Base-by-base conservation (phyloP, 331 rosid species). In the Ulmus americana region DNA sequence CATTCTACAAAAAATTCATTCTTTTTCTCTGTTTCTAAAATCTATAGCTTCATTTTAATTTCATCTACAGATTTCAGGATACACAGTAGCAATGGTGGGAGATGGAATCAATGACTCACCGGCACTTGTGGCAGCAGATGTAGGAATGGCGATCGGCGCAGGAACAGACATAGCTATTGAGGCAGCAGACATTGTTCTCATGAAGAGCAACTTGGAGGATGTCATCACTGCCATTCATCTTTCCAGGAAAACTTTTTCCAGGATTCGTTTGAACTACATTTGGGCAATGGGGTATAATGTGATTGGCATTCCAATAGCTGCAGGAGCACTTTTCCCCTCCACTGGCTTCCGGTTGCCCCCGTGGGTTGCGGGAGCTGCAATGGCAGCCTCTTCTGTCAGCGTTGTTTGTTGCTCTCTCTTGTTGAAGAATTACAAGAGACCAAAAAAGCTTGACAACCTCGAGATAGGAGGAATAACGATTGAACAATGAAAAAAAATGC, bases 321-420 rank as follows among this genome's bases (percentile, higher is more conserved):
- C 95, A 0, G 96, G 96, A 46, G 81, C 59, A 48, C 79, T 91
- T 55, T 88, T 84, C 75, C 96, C 97, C 7, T 81, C 79, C 10
- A 84, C 96, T 5, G 55, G 92, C 48, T 86, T 88, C 66, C 68
- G 95, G 10, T 70, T 91, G 60, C 97, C 96, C 0, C 97, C 97
- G 5, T 91, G 96, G 95, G 74, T 91, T 68, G 97, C 97, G 15
- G 97, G 97, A 55, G 97, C 97, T 35, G 97, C 97, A 13, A 91
- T 91, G 97, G 97, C 97, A 38, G 95, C 97, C 18, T 91, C 97
- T 55, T 91, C 97, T 39, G 90, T 91, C 39, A 86, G 95, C 13
- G 96, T 91, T 20, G 97, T 91, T 54, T 91, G 96, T 45, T 87
- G 95, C 61, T 88, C 97, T 81, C 80, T 86, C 16, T 62, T 91